Base-by-base conservation (phyloP, 306 rosid species). In the Erythrophleum fordii region DNA sequence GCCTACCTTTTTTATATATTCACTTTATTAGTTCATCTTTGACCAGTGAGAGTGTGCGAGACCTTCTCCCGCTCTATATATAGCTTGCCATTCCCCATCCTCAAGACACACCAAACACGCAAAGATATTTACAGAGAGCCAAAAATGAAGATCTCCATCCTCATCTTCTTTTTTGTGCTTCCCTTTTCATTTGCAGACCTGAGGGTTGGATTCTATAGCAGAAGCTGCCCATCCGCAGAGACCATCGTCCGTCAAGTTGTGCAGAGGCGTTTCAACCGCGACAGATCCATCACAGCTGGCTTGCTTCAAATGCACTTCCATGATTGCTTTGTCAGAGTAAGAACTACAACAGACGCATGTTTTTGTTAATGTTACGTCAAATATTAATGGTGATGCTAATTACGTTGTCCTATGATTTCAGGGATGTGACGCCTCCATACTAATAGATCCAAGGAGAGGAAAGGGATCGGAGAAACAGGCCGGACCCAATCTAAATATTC, bases 231-330 rank as follows among this genome's bases (percentile, higher is more conserved):
- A 14, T 68, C 28, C 28, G 93, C 89, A 13, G 91, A 89, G 66
- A 12, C 53, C 20, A 87, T 83, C 23, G 69, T 87, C 2, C 76
- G 42, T 1, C 75, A 83, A 83, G 82, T 77, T 2, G 90, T 89
- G 61, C 82, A 82, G 28, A 75, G 14, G 14, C 66, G 1, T 8
- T 91, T 89, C 77, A 41, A 34, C 11, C 31, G 51, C 0, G 82
- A 91, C 22, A 20, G 1, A 26, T 80, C 88, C 68, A 73, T 89
- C 8, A 69, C 89, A 1, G 89, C 53, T 0, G 89, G n/a, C 75
- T 73, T 91, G 80, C 90, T 86, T 44, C 89, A 88, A 17, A 67
- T 91, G 95, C 90, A 89, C 51, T 91, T 86, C 48, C 95, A 91
- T 16, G 90, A 91, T 28, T 89, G 91, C 66, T 91, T 87, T 73